Evolutionary conservation across 2,329 filamentous ascomycete species (phyloP), one percentile per base, ranked within the genome.

Genomic region (Chrysoporthe deuterocubensis): DNA sequence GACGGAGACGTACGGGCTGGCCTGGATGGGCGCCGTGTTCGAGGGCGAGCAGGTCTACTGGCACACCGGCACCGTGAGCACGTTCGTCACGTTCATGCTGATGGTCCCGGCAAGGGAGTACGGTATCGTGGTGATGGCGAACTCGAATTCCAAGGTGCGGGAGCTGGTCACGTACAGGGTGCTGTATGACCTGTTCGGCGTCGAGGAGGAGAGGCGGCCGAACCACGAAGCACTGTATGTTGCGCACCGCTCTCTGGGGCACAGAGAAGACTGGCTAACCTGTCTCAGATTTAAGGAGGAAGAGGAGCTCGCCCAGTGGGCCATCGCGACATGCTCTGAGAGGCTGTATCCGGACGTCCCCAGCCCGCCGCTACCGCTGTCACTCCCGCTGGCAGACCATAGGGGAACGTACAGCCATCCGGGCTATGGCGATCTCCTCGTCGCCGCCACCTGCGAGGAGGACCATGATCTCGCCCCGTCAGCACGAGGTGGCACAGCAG

Each of bases 161-260:
- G 59, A 69, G 26, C 40, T 69, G 13, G 68, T 73, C 0, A 68
- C 65, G 40, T 71, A 70, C 7, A 62, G 69, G 7, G 62, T 71
- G 9, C 65, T 72, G 2, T 72, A 72, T 52, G 71, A 71, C 14
- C 34, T 71, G 26, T 71, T 72, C n/a, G 65, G 46, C 16, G 67
- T 73, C 3, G 58, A 66, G 26, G 59, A 69, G 67, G 59, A 48
- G 14, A 43, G 62, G 16, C 63, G 71, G 37, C 63, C 62, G 40
- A 66, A 73, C 21, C 68, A 69, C 43, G 68, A 71, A 21, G 40
- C 64, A 26, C 37, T 64, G 70, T 72, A 57, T 50, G 67, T 40
- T 42, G 37, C 11, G 21, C 44, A 21, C 13, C 1, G 7, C 32
- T 14, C 13, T 42, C 4, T 26, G 11, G 14, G 2, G 9, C 11